Evolutionary conservation across 2,329 filamentous ascomycete genomes (phyloP).

Genomic region (Plenodomus lindquistii): DNA sequence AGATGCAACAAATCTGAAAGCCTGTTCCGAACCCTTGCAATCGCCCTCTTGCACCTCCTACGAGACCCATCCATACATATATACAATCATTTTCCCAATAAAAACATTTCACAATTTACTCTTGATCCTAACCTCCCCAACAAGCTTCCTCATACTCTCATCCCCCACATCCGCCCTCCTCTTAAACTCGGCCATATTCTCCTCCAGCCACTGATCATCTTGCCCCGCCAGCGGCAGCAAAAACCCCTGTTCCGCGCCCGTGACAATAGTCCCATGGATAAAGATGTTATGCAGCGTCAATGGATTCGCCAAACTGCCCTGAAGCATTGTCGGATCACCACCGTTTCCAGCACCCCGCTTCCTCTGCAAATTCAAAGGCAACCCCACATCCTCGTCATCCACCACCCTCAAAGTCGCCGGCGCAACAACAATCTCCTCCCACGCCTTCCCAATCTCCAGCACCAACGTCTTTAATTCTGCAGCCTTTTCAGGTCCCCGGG

Average conservation of each 20-base stretch:
- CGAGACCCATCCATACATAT: too few species aligned
- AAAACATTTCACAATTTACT: not conserved
- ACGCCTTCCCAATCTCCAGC: conserved; percentile 16
- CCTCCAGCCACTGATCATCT: conserved; percentile 28
- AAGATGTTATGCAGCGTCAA: conserved; percentile 30
- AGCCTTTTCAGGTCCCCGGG: conserved; percentile 14
- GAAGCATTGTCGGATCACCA: too few species aligned
- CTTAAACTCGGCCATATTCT: conserved; percentile 27
- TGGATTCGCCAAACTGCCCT: conserved; percentile 17
- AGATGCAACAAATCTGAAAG: not conserved
- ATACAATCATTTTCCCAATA: too few species aligned
- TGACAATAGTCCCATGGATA: conserved; percentile 30
- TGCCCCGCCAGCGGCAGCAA: conserved; percentile 23
- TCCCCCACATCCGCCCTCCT: conserved; percentile 23
- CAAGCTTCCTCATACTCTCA: conserved; percentile 22
- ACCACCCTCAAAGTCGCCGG: too few species aligned
- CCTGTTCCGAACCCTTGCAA: too few species aligned
- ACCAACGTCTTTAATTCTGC: conserved; percentile 14
- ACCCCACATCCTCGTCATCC: not conserved
- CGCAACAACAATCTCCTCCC: conserved; percentile 12
- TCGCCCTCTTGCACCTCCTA: too few species aligned
- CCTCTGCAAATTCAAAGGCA: not conserved
- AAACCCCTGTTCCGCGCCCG: conserved; percentile 33
- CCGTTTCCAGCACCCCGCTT: not conserved
- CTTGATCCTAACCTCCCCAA: conserved; percentile 12